These are phyloP conservation scores for Handroanthus guayacan DNA, from an alignment of 257 asterid genomes.

Conservation along the genomic window DNA sequence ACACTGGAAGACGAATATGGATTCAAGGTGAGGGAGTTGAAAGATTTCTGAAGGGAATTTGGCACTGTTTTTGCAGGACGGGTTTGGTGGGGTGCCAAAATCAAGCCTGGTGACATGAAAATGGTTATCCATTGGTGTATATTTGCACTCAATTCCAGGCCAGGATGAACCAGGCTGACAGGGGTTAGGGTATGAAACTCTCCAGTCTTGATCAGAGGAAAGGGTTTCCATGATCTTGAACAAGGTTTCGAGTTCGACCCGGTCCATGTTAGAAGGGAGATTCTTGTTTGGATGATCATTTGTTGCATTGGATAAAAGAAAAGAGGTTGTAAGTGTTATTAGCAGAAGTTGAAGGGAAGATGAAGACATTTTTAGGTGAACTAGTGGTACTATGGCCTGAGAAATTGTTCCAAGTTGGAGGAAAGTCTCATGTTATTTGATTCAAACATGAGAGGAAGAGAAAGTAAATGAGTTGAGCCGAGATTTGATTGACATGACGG, in stretches of 20 bases:
- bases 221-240: constrained; percentile 76
- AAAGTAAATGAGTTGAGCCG: constrained; percentile 46
- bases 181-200: constrained; percentile 72
- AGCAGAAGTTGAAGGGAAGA: constrained; percentile 42
- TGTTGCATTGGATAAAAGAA: constrained; percentile 13
- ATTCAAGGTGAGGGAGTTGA: constrained; percentile 67
- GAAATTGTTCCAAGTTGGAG: constrained; percentile 25
- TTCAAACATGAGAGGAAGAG: constrained; percentile 26
- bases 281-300: constrained; percentile 25
- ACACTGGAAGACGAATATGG: constrained; percentile 76
- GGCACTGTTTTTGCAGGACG: constrained; percentile 73
- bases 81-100: constrained; percentile 77
- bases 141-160: constrained; percentile 78
- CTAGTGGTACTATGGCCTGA: background rate
- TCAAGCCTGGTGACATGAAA: constrained; percentile 76
- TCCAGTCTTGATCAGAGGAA: constrained; percentile 69
- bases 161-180: constrained; percentile 72
- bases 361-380: constrained; percentile 47
- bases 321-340: constrained; percentile 37
- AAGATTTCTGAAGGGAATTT: constrained; percentile 75
- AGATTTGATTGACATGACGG: constrained; percentile 73
- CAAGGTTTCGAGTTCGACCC: constrained; percentile 62
- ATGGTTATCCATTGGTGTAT: constrained; percentile 33
- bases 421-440: constrained; percentile 12
- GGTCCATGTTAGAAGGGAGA: constrained; percentile 52